Percentiles rank a stretch among this genome's conserved stretches.
These are phyloP conservation scores for Cinnamomum micranthum DNA, from an alignment of 164 flowering plant genomes.

Conservation along the genomic window DNA sequence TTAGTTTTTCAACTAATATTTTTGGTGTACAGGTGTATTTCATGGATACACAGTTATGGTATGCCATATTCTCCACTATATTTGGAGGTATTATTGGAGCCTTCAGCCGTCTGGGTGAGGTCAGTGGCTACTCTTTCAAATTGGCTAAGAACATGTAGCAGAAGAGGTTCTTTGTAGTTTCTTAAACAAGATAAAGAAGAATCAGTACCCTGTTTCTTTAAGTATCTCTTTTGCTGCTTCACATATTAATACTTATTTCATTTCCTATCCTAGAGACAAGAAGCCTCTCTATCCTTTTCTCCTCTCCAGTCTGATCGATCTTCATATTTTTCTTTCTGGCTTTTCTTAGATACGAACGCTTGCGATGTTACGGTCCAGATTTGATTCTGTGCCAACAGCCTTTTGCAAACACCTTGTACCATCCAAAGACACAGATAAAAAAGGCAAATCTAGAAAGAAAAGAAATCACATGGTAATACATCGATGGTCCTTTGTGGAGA, in stretches of 20 bases:
- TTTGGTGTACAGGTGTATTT: conserved; percentile 67
- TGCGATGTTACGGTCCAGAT: conserved; percentile 95
- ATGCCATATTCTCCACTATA: conserved; percentile 90
- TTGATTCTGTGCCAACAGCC: conserved; percentile 73
- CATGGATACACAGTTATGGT: conserved; percentile 99
- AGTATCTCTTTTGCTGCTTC: neutral
- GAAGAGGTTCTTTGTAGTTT: neutral
- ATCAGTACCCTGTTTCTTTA: neutral
- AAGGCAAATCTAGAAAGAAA: neutral
- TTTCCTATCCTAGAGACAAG: neutral
- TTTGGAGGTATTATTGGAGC: conserved; percentile 93
- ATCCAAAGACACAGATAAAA: conserved; percentile 19
- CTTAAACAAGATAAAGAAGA: neutral
- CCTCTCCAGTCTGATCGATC: conserved; percentile 6
- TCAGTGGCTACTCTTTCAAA: conserved; percentile 27
- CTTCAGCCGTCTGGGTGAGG: conserved; percentile 98
- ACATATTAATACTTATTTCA: neutral
- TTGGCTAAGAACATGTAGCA: neutral
- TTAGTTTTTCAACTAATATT: neutral
- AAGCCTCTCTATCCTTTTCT: neutral
- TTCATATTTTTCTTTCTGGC: conserved; percentile 1
- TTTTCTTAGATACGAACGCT: conserved; percentile 78
- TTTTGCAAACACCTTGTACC: conserved; percentile 71
- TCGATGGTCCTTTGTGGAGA: neutral
- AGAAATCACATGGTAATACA: conserved; percentile 32